Percentiles rank a stretch among this genome's conserved stretches.
Conservation (phyloP, 2,329 filamentous ascomycete species). For the Epicoccum sorghinum region DNA sequence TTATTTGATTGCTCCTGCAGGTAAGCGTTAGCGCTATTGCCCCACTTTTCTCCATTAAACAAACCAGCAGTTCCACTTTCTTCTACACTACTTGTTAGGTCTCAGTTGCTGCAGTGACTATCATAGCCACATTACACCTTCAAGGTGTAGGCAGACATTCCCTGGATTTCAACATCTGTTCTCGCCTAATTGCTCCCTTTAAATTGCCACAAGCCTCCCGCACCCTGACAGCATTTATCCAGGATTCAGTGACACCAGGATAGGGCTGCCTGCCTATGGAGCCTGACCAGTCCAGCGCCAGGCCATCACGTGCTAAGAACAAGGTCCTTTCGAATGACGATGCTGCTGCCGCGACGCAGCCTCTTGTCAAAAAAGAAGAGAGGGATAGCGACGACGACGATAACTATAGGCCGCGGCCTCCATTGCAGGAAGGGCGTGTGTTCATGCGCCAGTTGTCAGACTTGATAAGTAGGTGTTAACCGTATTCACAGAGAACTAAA, state of each 20-base stretch:
- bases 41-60: not conserved
- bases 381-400: conserved; percentile 11
- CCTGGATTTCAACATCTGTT: no score
- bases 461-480: conserved; percentile 33
- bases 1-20: not conserved
- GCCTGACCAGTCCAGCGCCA: conserved; percentile 10
- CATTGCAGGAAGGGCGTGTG: conserved; percentile 25
- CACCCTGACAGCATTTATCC: no score
- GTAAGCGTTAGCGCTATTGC: not conserved
- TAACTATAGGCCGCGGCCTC: conserved; percentile 33
- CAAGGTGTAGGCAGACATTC: no score
- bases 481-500: not conserved
- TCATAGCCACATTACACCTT: no score
- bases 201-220: no score
- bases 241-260: no score
- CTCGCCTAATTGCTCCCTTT: no score
- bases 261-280: conserved; percentile 6
- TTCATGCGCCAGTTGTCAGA: conserved; percentile 28
- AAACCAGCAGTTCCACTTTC: no score
- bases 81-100: no score
- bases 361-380: conserved; percentile 24
- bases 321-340: not conserved
- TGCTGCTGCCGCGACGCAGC: not conserved
- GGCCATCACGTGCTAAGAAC: not conserved
- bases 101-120: no score